A percentile compares a stretch with the other conserved stretches of the same genome.
Evolutionary conservation across 1,284 basidiomycete genomes (phyloP).

Genomic region (Sporisorium exsertum): DNA sequence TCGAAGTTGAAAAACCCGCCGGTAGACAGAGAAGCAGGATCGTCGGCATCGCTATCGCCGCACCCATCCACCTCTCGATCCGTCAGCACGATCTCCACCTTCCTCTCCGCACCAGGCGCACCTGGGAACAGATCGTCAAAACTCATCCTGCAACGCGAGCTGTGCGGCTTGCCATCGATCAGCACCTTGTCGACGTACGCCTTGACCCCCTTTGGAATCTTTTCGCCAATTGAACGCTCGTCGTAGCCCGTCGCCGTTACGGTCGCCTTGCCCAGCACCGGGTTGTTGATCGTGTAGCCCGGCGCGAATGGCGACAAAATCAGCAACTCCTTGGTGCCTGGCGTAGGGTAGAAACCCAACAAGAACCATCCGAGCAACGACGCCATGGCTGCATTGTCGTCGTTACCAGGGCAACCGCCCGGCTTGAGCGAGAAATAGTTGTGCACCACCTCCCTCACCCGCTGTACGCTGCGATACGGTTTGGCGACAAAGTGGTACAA

Average conservation of each 20-base stretch:
- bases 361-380: slow-evolving; percentile 76
- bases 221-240: slow-evolving; percentile 20
- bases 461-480: slow-evolving; percentile 38
- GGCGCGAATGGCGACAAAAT: slow-evolving; percentile 60
- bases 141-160: slow-evolving; percentile 43
- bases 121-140: slow-evolving; percentile 52
- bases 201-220: slow-evolving; percentile 35
- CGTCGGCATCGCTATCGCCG: slow-evolving; percentile 15
- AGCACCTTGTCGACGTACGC: slow-evolving; percentile 37
- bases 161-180: slow-evolving; percentile 44
- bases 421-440: slow-evolving; percentile 52
- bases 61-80: slow-evolving; percentile 37
- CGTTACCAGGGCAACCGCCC: slow-evolving; percentile 70
- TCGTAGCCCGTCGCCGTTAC: slow-evolving; percentile 55
- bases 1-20: slow-evolving; percentile 37
- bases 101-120: slow-evolving; percentile 18
- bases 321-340: slow-evolving; percentile 65
- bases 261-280: slow-evolving; percentile 47
- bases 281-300: slow-evolving; percentile 55
- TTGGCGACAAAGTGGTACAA: slow-evolving; percentile 54
- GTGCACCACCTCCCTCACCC: slow-evolving; percentile 49
- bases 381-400: slow-evolving; percentile 78
- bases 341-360: slow-evolving; percentile 75
- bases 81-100: slow-evolving; percentile 42
- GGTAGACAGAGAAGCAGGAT: slow-evolving; percentile 39